Percentiles rank a stretch among this genome's conserved stretches.
phyloP scores from a whole-genome alignment of 2,329 filamentous ascomycete species.

The Metarhizium guizhouense region DNA sequence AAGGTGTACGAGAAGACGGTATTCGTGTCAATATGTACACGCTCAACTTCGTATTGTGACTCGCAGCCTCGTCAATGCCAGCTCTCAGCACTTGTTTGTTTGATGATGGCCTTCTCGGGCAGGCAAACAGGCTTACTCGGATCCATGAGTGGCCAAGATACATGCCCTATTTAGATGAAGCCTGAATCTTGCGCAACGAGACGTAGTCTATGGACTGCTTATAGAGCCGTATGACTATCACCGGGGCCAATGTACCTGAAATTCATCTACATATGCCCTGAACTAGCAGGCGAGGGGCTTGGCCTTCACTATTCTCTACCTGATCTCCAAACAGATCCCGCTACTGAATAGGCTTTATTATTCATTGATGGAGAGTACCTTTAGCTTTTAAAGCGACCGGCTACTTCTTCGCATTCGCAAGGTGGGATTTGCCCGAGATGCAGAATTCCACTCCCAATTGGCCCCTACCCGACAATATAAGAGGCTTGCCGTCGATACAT shows the following conservation, averaged over 20 bases:
- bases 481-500: neutral
- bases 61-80: too few species aligned
- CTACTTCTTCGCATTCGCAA: too few species aligned
- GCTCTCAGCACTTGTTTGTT: neutral
- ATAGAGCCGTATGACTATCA: neutral
- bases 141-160: neutral
- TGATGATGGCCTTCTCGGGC: neutral
- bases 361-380: neutral
- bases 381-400: neutral
- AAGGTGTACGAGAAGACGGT: neutral
- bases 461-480: neutral
- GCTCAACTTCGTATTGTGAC: neutral
- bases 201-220: neutral
- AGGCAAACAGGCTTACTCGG: too few species aligned
- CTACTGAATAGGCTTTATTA: neutral
- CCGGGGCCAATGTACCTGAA: neutral
- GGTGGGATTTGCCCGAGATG: neutral
- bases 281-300: neutral
- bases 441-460: neutral
- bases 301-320: neutral
- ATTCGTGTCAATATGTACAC: neutral
- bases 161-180: neutral
- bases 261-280: neutral
- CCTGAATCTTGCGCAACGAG: neutral
- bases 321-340: neutral